Evolutionary conservation across 1,284 basidiomycete species (phyloP), one percentile per base, ranked within the genome.

Genomic region (Ustilago bromivora): DNA sequence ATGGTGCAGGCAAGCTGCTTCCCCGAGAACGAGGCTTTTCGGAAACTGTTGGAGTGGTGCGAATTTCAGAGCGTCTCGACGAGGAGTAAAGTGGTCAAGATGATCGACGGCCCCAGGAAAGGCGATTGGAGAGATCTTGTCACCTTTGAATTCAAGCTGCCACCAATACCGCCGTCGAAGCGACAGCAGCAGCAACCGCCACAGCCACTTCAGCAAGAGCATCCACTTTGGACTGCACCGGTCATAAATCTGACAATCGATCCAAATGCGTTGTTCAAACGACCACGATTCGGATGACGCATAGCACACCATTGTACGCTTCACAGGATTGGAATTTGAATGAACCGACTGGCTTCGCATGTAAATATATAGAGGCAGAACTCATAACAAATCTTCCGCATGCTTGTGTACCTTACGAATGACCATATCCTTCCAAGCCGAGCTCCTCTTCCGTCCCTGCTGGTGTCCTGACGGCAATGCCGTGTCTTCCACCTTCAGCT

Each of bases 401-500:
- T 52, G 40, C 11, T 8, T 60, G 12, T 23, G 13, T 32, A 7
- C 38, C 35, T 17, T 43, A 12, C 11, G 66, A 62, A 58, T 76
- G 74, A 15, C 74, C 74, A 36, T 71, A 76, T 0, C 74, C 74
- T 34, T 76, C 74, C 46, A 76, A 58, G 1, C 74, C 66, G 2
- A 76, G 66, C 52, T 76, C 74, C 28, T 76, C 74, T 19, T 76
- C 74, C 34, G 57, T 64, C 4, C 74, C 74, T 0, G 74, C 66
- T 1, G 69, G 69, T 1, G 61, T 66, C 9, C 74, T 46, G 2
- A 76, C 74, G 10, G 69, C 66, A 8, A 76, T 65, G 7, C 73
- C 73, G 41, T 68, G 73, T 15, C 73, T 62, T 46, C 53, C 51
- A n/a, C 43, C 53, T 47, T 74, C 71, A 28, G 17, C 59, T 1